Evolutionary conservation across 225 moss, liverwort and hornwort genomes (phyloP), one percentile per base, ranked within the genome.

Genomic region (Sphagnum contortum): DNA sequence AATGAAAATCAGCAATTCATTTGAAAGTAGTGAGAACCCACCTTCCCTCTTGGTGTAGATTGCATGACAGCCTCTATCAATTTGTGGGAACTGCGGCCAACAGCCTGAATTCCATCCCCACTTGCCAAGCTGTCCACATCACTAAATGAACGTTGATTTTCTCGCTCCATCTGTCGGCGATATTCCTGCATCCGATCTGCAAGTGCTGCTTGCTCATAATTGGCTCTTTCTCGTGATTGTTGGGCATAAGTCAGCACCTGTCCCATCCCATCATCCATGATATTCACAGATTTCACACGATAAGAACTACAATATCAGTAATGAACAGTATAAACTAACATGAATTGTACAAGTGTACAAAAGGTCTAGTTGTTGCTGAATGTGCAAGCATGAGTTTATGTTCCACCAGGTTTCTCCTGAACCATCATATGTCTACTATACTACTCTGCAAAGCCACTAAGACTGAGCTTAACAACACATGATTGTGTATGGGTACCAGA

Each of bases 141-240:
- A 72, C 88, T 88, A 66, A 91, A 87, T 48, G 85, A 94, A 47
- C 89, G 80, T 77, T 89, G 87, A 70, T 82, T 89, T 66, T 95
- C 94, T 56, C 86, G 87, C 71, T 95, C 94, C 91, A 95, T 84
- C 56, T 91, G 91, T 54, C 88, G 78, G 3, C 91, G 87, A 65
- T 89, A 95, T 69, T 94, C 94, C 79, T 95, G 91, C 94, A 95
- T 95, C 57, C 94, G 89, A 68, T 95, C 94, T 47, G 94, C 94
- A 57, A 95, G 94, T 50, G 87, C 84, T 59, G 91, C 91, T 71
- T 91, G 94, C 84, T 95, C 94, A 63, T 89, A 91, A 79, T 95
- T 95, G 51, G 94, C 94, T 63, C 94, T 81, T 75, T 95, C 91
- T 67, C 94, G 78, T 12, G 91, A 91, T 63, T 95, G 94, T 75